Evolutionary conservation across 2,329 filamentous ascomycete genomes (phyloP).

Genomic region (Neofusicoccum laricinum): DNA sequence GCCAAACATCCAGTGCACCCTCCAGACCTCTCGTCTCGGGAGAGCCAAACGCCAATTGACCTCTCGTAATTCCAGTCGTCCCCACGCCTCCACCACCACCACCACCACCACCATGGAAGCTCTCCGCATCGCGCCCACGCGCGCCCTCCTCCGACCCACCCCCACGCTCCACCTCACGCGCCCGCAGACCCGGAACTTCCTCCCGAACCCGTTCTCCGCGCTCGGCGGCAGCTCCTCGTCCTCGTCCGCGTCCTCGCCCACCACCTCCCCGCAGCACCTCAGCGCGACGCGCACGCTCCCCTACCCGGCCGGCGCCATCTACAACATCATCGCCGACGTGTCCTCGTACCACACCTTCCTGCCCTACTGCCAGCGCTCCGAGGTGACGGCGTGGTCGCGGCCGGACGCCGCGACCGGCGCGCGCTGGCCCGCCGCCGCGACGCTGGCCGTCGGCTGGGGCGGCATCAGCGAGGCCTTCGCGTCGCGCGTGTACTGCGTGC

Average conservation of each 20-base stretch:
- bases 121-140: constrained; percentile 32
- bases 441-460: constrained; percentile 81
- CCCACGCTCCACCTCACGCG: constrained; percentile 16
- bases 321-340: constrained; percentile 84
- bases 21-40: background rate
- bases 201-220: constrained; percentile 45
- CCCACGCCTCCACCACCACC: background rate
- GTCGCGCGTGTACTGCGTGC: constrained; percentile 74
- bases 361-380: constrained; percentile 80
- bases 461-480: constrained; percentile 81
- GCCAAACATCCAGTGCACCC: background rate
- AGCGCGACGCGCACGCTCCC: constrained; percentile 73
- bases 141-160: background rate
- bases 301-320: constrained; percentile 69
- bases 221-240: constrained; percentile 32
- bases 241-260: no score
- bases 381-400: constrained; percentile 70
- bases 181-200: constrained; percentile 40
- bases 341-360: constrained; percentile 81
- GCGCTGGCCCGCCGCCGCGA: constrained; percentile 69
- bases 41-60: background rate
- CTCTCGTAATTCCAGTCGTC: background rate
- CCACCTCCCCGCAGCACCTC: constrained; percentile 57
- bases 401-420: constrained; percentile 48
- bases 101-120: constrained; percentile 17